These are phyloP conservation scores for Coemansia erecta DNA, from an alignment of 192 early-diverging fungal species.

Conservation along the genomic window DNA sequence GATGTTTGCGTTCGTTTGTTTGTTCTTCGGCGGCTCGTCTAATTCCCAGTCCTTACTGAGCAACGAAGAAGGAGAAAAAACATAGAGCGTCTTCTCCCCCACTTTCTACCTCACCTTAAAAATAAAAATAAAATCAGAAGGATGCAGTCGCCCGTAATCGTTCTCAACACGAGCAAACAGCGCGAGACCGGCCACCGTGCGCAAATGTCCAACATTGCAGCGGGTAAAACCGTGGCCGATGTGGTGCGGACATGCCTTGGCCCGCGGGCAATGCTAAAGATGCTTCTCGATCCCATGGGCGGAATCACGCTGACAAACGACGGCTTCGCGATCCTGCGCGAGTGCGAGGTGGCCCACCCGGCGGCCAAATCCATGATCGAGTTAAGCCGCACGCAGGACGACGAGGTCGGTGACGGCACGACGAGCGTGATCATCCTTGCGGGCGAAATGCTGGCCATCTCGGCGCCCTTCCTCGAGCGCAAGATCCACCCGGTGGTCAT, in stretches of 20 bases:
- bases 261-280: slow-evolving; percentile 98
- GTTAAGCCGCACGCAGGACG: slow-evolving; percentile 97
- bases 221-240: slow-evolving; percentile 98
- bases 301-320: slow-evolving; percentile 98
- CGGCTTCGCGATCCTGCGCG: slow-evolving; percentile 97
- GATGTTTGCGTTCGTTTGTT: slow-evolving; percentile 2
- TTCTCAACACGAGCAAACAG: slow-evolving; percentile 89
- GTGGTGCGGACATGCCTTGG: slow-evolving; percentile 98
- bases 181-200: slow-evolving; percentile 95
- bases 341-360: slow-evolving; percentile 99
- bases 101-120: too few relatives aligned
- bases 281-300: slow-evolving; percentile 99
- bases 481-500: slow-evolving; percentile 99
- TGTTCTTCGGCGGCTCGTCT: not conserved
- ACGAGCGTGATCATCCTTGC: slow-evolving; percentile 98
- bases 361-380: slow-evolving; percentile 99
- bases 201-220: slow-evolving; percentile 95
- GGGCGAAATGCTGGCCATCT: slow-evolving; percentile 91
- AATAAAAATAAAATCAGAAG: slow-evolving; percentile 9
- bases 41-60: too few relatives aligned
- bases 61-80: too few relatives aligned
- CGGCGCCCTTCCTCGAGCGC: slow-evolving; percentile 91
- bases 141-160: slow-evolving; percentile 85
- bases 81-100: not conserved
- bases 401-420: slow-evolving; percentile 99